Base-by-base conservation (phyloP, 1,139 yeast genomes). In the Pichia sp. region DNA sequence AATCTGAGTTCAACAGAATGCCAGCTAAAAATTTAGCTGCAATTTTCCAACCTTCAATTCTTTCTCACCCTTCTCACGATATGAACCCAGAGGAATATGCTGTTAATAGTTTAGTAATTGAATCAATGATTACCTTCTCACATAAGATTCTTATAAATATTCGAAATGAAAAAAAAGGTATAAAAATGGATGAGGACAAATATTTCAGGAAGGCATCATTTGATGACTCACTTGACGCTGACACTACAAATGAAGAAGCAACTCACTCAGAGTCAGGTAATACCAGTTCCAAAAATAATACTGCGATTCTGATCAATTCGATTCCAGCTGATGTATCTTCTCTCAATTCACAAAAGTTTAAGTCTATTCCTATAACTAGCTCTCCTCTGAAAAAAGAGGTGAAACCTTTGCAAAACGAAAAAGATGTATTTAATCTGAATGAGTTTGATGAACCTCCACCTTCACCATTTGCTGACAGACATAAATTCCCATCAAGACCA, bases 11-110 rank as follows among this genome's bases (percentile, higher is more conserved):
- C 45, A 91, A 89, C 59, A 69, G 86, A 52, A 91, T 91, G 99
- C 80, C 96, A 2, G 85, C 95, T 3, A 76, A 91, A 52, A 91
- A 93, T 58, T 67, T 91, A 51, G 95, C 97, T 1, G 96, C 97
- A 2, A 85, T 91, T 46, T 91, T 93, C 65, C 98, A 91, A 63
- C 98, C 98, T 3, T 84, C 95, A 18, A 78, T 93, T 15, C 68
- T 93, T 38, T 84, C 95, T 3, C 97, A 91, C 59, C 96, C 96
- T 6, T 74, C 72, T 52, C 97, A 91, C 60, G 96, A 88, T 59
- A 76, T 89, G 79, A 77, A 82, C 39, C 96, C 97, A 1, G 83
- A 79, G 28, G 96, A 91, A 60, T 89, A 89, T 62, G 93, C 85
- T 18, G 67, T 88, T 28, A 84, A 95, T 3, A 86, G 91, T 52